Evolutionary conservation across 2,329 filamentous ascomycete genomes (phyloP), one percentile per base, ranked within the genome.

Genomic region (Aspergillus aculeatus): DNA sequence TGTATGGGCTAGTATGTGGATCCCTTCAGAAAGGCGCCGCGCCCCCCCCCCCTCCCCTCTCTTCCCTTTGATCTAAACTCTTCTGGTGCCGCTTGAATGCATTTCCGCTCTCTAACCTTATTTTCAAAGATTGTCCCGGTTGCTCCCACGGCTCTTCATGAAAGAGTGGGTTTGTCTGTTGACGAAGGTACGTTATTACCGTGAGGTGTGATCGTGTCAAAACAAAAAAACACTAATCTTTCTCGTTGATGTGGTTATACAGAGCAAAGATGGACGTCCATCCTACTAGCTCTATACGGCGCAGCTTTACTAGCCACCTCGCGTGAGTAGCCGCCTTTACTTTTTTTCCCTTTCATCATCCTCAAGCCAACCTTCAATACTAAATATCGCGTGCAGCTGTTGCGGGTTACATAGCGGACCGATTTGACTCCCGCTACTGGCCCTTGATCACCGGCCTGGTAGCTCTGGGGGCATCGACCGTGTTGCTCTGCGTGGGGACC

Each of bases 251-350:
- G 19, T 32, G 14, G 5, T 35, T 4, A 10, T 16, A 54, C n/a
- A 68, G 83, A 89, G 1, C 89, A 92, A 73, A 81, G 80, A 67
- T 92, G 89, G 88, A 84, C 87, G 1, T 89, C 89, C 0, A 82
- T 92, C 16, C 80, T 92, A 1, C 78, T 93, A 1, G 88, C 89
- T 5, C 83, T 88, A 21, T 92, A 92, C 69, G 89, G 88, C 35
- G 87, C 83, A 1, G 84, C 88, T 1, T 76, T 92, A 6, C 80
- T 91, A 11, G 77, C 85, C 1, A 82, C 82, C 21, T 83, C 84
- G 26, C 82, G 80, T 73, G 69, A 73, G 69, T 79, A 24, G 3
- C 3, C 29, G 2, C 2, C 1, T 35, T 12, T 16, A 21, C 9
- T 11, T 56, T 21, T 24, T 35, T 4, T 47, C 12, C 11, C 5